Conservation (phyloP, 192 early-diverging fungal genomes). For the Hyaloraphidium curvatum region DNA sequence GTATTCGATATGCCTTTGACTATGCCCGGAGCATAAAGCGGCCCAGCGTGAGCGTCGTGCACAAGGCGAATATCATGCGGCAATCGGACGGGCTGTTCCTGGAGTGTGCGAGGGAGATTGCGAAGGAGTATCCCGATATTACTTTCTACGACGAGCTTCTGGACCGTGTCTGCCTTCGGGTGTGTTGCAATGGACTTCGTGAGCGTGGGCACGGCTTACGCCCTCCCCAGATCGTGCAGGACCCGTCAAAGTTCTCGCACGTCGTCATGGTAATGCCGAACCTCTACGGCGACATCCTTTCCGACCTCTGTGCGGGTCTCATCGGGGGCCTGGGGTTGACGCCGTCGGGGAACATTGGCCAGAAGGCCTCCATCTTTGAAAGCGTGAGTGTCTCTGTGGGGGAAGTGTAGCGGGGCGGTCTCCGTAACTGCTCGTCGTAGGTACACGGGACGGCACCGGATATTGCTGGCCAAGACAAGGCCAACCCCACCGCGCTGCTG, state of each 20-base stretch:
- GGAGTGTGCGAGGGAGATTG: constrained; percentile 75
- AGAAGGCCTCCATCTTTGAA: constrained; percentile 95
- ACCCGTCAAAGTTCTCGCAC: constrained; percentile 69
- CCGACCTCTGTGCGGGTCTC: constrained; percentile 91
- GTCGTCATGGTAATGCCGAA: constrained; percentile 99
- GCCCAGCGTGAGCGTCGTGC: constrained; percentile 84
- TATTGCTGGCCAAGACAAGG: constrained; percentile 91
- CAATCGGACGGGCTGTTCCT: constrained; percentile 94
- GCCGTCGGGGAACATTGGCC: constrained; percentile 96
- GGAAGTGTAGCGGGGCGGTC: no score
- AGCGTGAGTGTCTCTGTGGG: constrained; percentile 32
- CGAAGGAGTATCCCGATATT: constrained; percentile 77
- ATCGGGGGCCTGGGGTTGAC: constrained; percentile 97
- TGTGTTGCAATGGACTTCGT: constrained; percentile 7
- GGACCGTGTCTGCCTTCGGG: constrained; percentile 75
- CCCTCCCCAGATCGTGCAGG: constrained; percentile 64
- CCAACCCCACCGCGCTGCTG: constrained; percentile 87
- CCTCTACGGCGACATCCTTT: constrained; percentile 97
- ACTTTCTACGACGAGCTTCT: constrained; percentile 79
- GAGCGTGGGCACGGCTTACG: background rate
- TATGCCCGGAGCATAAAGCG: constrained; percentile 78
- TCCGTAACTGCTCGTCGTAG: constrained; percentile 4
- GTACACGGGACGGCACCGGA: constrained; percentile 79
- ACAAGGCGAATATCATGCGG: constrained; percentile 92
- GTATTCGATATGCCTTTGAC: constrained; percentile 85